Conservation (phyloP, 2,329 filamentous ascomycete genomes). For the Albophoma yamanashiensis region DNA sequence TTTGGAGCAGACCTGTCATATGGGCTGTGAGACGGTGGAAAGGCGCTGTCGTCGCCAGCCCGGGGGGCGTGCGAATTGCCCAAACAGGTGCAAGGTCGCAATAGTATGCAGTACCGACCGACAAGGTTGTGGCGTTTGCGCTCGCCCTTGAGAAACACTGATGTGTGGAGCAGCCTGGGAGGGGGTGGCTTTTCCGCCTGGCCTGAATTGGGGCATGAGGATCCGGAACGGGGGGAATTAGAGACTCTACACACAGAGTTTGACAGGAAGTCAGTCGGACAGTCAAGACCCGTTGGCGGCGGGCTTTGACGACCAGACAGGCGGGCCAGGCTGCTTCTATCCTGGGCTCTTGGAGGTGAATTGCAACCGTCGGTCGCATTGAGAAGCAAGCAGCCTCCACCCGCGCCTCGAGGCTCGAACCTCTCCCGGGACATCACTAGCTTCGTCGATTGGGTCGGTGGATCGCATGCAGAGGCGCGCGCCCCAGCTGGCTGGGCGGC, state of each 20-base stretch:
- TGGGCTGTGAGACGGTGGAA: conserved; percentile 17
- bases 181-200: not conserved
- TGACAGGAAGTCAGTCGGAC: not conserved
- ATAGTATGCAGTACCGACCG: not conserved
- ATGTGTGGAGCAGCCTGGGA: conserved; percentile 1
- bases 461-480: not conserved
- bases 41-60: conserved; percentile 11
- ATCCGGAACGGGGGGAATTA: not conserved
- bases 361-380: not conserved
- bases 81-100: not conserved
- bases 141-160: conserved; percentile 3
- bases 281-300: not conserved
- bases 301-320: too few species aligned
- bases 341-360: not conserved
- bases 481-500: conserved; percentile 1
- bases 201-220: not conserved
- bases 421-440: not conserved
- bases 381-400: not conserved
- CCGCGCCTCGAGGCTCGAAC: not conserved
- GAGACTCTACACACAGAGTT: not conserved
- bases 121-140: conserved; percentile 4
- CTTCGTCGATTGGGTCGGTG: not conserved
- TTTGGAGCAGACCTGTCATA: conserved; percentile 24
- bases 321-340: not conserved
- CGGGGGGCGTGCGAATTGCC: not conserved